Evolutionary conservation across 345 rosid species (phyloP).

Genomic region (Euphorbia tirucalli): DNA sequence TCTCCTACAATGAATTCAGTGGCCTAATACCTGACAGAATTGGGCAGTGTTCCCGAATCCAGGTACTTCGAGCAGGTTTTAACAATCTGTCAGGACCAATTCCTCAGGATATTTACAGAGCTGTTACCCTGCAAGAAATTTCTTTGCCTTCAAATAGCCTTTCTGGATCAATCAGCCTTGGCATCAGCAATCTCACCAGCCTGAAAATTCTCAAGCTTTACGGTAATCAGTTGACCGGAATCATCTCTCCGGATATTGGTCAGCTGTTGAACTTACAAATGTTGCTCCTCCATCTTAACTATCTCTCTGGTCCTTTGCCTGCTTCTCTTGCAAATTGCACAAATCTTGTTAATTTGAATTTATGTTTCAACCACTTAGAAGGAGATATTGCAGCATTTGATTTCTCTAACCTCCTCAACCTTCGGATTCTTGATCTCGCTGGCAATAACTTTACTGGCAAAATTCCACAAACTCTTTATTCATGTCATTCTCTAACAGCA

Average conservation of each 20-base stretch:
- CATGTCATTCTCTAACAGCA: slow-evolving; percentile 67
- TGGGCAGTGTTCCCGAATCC: slow-evolving; percentile 53
- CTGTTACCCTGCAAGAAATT: slow-evolving; percentile 44
- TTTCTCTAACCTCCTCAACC: slow-evolving; percentile 57
- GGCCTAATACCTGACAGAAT: slow-evolving; percentile 48
- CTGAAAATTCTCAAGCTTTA: slow-evolving; percentile 60
- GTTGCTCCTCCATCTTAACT: slow-evolving; percentile 66
- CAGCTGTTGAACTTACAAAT: slow-evolving; percentile 47
- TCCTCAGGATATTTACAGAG: slow-evolving; percentile 56
- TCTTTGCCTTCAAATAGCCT: slow-evolving; percentile 55
- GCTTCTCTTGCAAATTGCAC: slow-evolving; percentile 59
- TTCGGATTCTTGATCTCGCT: slow-evolving; percentile 73
- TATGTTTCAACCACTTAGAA: slow-evolving; percentile 57
- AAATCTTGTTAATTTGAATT: slow-evolving; percentile 51
- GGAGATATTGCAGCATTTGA: slow-evolving; percentile 55
- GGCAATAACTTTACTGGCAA: slow-evolving; percentile 70
- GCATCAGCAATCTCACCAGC: slow-evolving; percentile 43
- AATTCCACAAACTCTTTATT: slow-evolving; percentile 61
- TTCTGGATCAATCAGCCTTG: slow-evolving; percentile 49
- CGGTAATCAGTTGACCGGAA: slow-evolving; percentile 55
- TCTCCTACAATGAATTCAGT: slow-evolving; percentile 55
- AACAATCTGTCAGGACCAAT: slow-evolving; percentile 62
- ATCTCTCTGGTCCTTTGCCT: slow-evolving; percentile 61
- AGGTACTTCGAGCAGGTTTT: slow-evolving; percentile 61
- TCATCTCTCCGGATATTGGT: slow-evolving; percentile 56